Evolutionary conservation across 139 green algal species (phyloP), one percentile per base, ranked within the genome.

Genomic region (Tetraselmis striata): DNA sequence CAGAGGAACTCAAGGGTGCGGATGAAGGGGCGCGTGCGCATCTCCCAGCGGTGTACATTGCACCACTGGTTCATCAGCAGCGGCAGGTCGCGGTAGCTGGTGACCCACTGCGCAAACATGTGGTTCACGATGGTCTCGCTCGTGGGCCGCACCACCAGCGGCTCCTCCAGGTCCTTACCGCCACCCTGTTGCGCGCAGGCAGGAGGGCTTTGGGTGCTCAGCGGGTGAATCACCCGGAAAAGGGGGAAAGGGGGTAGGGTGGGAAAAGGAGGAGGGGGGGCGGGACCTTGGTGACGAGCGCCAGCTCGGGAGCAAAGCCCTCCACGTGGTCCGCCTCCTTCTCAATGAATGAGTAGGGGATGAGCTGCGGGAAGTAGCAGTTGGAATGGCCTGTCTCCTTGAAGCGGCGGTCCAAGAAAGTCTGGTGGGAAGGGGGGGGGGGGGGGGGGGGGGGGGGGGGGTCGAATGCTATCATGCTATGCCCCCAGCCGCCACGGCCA

Each of bases 261-360:
- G 45, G 45, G 45, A 18, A 67, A 67, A 18, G 45, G 11, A 67
- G 45, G 45, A 67, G 11, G 45, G 45, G 45, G 45, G 18, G 5
- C 0, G 86, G 45, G 5, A 67, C 97, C 81, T 97, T 93, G 27
- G 97, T 99, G 5, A 99, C 97, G 0, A 99, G 82, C 0, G 97
- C 97, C 75, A 99, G 92, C 93, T 99, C 97, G 24, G 97, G 97
- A 0, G 94, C 93, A 91, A 99, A 99, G n/a, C 97, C 97, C 85
- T 99, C 97, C 79, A 99, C 95, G 82, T 99, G 97, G 80, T 93
- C 88, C n/a, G 96, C 94, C 90, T 99, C 97, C 86, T 98, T 99
- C 26, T 93, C 87, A 76, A 99, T 96, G 92, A 99, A 99, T 26
- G 91, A 97, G 78, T 95, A 91, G 1, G 97, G 97, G 78, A 99